Conservation (phyloP, 345 rosid species). For the Arabidopsis suecica region DNA sequence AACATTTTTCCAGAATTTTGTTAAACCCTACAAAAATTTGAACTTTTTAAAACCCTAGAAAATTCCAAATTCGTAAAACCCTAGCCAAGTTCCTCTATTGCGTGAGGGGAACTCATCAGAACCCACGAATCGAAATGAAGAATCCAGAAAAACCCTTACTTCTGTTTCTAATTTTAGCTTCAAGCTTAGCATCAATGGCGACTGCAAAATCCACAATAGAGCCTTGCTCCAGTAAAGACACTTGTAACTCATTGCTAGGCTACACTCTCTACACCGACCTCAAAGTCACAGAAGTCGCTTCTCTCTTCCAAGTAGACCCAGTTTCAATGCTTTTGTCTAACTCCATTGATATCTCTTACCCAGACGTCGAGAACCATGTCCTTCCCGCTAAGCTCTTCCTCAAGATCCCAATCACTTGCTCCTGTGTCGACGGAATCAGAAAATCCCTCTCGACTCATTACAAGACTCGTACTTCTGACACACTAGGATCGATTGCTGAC, state of each 20-base stretch:
- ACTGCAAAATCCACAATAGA: conserved; percentile 86
- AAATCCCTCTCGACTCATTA: conserved; percentile 79
- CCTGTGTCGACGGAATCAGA: conserved; percentile 91
- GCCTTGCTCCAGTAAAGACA: conserved; percentile 81
- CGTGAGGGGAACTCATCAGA: background rate
- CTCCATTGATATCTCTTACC: conserved; percentile 88
- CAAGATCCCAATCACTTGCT: conserved; percentile 76
- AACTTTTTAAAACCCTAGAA: conserved; percentile 7
- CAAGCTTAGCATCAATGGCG: conserved; percentile 45
- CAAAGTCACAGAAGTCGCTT: conserved; percentile 85
- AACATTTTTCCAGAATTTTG: background rate
- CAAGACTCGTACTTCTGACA: conserved; percentile 87
- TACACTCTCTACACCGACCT: conserved; percentile 95
- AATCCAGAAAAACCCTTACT: conserved; percentile 39
- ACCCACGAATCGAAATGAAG: conserved; percentile 49
- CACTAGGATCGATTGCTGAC: conserved; percentile 62
- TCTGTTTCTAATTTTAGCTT: conserved; percentile 47
- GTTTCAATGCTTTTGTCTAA: conserved; percentile 72
- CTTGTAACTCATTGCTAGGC: conserved; percentile 84
- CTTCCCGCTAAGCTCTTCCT: conserved; percentile 86
- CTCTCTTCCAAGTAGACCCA: conserved; percentile 94
- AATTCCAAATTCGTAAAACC: conserved; percentile 14
- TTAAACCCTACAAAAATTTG: background rate
- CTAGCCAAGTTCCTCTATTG: background rate
- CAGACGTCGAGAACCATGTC: conserved; percentile 91